These are phyloP conservation scores for Penicillium psychrofluorescens DNA, from an alignment of 495 filamentous ascomycete species.

Conservation along the genomic window DNA sequence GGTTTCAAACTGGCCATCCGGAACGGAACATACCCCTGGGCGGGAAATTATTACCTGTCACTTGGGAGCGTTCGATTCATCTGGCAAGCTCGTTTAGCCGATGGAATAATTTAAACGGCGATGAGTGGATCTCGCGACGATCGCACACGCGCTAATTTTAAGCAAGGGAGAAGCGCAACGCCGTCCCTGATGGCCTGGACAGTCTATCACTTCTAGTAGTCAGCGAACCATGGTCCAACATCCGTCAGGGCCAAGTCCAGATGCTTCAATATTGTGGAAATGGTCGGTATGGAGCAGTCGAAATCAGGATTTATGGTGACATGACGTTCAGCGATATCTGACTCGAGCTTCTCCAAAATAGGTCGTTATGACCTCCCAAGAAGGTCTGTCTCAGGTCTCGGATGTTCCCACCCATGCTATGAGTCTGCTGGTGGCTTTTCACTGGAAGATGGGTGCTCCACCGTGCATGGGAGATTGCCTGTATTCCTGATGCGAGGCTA, in stretches of 20 bases:
- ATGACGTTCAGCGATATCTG: conserved; percentile 1
- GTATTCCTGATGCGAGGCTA: conserved; percentile 11
- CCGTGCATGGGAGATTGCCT: conserved; percentile 12
- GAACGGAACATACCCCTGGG: conserved; percentile 6
- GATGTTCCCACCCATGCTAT: conserved; percentile 9
- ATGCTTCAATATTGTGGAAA: not conserved
- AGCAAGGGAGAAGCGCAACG: no score
- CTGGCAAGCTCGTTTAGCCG: no score
- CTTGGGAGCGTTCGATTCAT: no score
- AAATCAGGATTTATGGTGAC: not conserved
- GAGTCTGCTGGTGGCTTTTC: conserved; percentile 3
- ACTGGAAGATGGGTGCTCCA: conserved; percentile 12
- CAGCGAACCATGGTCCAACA: no score
- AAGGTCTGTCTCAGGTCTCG: not conserved
- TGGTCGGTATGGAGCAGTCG: not conserved
- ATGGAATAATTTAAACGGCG: no score
- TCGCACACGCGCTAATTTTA: no score
- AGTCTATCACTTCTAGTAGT: no score
- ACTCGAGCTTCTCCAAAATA: no score
- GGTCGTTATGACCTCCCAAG: no score
- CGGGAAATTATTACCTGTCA: not conserved
- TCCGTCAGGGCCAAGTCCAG: not conserved
- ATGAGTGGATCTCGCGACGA: no score
- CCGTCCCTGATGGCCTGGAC: no score
- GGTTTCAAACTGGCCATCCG: conserved; percentile 6